Evolutionary conservation across 768 basidiomycete species (phyloP), one percentile per base, ranked within the genome.

Genomic region (Mycena rosella): DNA sequence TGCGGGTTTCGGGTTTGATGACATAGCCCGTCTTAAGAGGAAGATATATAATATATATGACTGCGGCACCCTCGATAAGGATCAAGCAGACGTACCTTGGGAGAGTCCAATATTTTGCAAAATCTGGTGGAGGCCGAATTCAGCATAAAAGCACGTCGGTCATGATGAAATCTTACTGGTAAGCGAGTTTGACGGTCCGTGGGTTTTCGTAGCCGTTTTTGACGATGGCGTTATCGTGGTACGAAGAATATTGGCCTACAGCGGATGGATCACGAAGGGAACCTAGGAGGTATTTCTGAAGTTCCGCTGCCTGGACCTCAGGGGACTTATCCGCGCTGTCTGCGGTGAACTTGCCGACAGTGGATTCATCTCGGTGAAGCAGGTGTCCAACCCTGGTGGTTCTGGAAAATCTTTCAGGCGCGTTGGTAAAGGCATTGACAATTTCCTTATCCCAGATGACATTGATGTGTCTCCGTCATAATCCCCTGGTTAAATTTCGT

Each of bases 401-500:
- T 86, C 83, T 5, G 0, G 89, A 86, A 61, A 81, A 87, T 13
- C 77, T 73, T 8, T 82, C 75, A 36, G 84, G 76, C 0, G 91
- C 87, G 66, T 88, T 87, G n/a, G 66, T 73, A 75, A 94, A 94
- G 1, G 71, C 56, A 5, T 76, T 47, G 14, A 93, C 89, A 22
- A 93, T 80, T 18, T 79, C 74, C 0, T 86, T 86, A 29, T 90
- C 81, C 85, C 87, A 91, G 34, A 89, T 88, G 1, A 86, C 84
- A 83, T 76, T 6, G 84, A 85, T n/a, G 84, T 88, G 66, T 91
- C 91, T 2, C 91, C 91, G 69, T 92, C 91, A 68, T 91, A 91
- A 68, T 92, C 91, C 24, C 91, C 90, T 88, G 57, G 20, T n/a
- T 47, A 32, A 56, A 57, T 17, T 62, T 22, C 32, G n/a, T n/a